phyloP scores from a whole-genome alignment of 805 yeast species.

The Peterozyma xylosa region DNA sequence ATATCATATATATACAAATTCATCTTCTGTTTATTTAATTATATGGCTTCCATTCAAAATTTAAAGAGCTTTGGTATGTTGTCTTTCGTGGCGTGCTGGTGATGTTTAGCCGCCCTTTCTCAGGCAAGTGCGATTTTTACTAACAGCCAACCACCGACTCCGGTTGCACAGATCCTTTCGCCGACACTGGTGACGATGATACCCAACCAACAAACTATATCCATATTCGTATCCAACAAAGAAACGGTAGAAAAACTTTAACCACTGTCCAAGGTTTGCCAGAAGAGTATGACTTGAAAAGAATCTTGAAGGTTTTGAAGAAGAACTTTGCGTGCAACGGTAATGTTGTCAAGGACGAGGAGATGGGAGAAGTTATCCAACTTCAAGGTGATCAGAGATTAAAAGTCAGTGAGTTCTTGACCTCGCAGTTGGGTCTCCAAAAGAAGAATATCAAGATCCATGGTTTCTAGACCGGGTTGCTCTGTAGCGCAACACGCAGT shows the following conservation, averaged over 20 bases:
- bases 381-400: conserved; percentile 98
- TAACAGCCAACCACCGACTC: background rate
- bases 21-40: conserved; percentile 11
- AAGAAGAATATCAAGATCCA: conserved; percentile 97
- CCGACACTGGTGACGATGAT: conserved; percentile 99
- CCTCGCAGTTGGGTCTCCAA: conserved; percentile 77
- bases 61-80: conserved; percentile 64
- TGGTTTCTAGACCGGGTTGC: conserved; percentile 63
- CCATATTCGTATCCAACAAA: conserved; percentile 98
- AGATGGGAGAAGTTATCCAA: conserved; percentile 94
- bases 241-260: conserved; percentile 98
- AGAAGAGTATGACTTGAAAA: conserved; percentile 87
- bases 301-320: conserved; percentile 87
- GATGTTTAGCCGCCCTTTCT: background rate
- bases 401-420: conserved; percentile 88
- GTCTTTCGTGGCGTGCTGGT: background rate
- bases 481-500: background rate
- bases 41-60: conserved; percentile 89
- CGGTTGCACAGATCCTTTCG: conserved; percentile 78
- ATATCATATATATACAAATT: background rate
- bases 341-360: conserved; percentile 93
- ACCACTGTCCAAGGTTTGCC: conserved; percentile 99
- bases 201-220: conserved; percentile 92
- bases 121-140: background rate
- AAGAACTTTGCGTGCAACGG: conserved; percentile 99